Conservation (phyloP, 2,329 filamentous ascomycete genomes). For the Bipolaris gigantea region DNA sequence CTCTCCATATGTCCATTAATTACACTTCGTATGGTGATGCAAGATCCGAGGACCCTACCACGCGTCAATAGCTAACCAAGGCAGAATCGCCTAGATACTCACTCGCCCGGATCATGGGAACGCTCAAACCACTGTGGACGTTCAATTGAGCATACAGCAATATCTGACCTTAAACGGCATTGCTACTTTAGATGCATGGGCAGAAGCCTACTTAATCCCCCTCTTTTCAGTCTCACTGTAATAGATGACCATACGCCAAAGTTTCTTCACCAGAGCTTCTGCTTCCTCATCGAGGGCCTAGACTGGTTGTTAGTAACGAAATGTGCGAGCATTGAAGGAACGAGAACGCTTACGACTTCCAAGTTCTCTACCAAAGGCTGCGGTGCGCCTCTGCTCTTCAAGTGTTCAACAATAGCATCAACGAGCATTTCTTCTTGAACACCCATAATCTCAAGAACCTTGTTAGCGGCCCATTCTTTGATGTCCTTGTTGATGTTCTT, state of each 20-base stretch:
- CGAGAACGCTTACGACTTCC: constrained; percentile 68
- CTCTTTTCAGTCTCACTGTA: constrained; percentile 93
- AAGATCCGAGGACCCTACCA: constrained; percentile 28
- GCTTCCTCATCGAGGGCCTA: constrained; percentile 92
- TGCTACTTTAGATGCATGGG: background rate
- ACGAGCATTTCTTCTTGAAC: constrained; percentile 96
- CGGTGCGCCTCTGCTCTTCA: constrained; percentile 75
- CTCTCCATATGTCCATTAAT: constrained; percentile 7
- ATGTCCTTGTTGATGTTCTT: constrained; percentile 80
- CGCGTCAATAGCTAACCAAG: constrained; percentile 21
- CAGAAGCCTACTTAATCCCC: constrained; percentile 57
- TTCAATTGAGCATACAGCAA: background rate
- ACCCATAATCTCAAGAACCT: constrained; percentile 94
- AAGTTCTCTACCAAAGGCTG: constrained; percentile 81
- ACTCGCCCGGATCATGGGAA: constrained; percentile 9
- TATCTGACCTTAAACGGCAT: background rate
- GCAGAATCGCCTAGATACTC: constrained; percentile 15
- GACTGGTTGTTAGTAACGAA: constrained; percentile 40
- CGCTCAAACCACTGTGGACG: background rate
- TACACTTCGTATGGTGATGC: constrained; percentile 15
- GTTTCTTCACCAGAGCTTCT: constrained; percentile 89
- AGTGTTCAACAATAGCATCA: constrained; percentile 85
- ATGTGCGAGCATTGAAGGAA: background rate
- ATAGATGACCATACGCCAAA: constrained; percentile 99
- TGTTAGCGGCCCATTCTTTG: constrained; percentile 94